Evolutionary conservation across 257 asterid genomes (phyloP).

Genomic region (Scutellaria baicalensis): DNA sequence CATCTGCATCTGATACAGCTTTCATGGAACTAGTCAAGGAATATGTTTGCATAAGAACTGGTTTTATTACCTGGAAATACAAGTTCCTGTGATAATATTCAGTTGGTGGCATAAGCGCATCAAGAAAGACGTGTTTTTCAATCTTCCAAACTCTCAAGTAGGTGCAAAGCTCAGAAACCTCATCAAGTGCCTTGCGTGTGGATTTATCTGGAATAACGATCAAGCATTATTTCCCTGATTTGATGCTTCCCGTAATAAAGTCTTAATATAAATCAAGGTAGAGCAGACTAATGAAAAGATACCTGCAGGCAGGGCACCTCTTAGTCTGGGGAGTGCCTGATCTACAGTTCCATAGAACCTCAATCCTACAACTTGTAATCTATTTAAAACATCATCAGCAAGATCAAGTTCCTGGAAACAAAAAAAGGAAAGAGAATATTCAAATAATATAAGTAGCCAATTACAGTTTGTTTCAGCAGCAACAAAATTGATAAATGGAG

Average conservation of each 20-base stretch:
- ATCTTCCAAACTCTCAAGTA: slow-evolving; percentile 81
- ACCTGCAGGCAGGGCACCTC: slow-evolving; percentile 98
- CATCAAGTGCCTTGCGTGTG: slow-evolving; percentile 88
- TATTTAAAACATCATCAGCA: slow-evolving; percentile 71
- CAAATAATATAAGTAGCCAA: background rate
- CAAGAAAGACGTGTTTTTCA: slow-evolving; percentile 54
- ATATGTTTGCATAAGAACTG: background rate
- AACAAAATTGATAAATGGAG: background rate
- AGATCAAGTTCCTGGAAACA: slow-evolving; percentile 83
- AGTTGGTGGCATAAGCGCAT: slow-evolving; percentile 93
- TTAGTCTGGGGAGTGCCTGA: slow-evolving; percentile 87
- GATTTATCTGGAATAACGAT: slow-evolving; percentile 58
- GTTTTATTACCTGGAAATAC: slow-evolving; percentile 75
- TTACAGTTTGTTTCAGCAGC: background rate
- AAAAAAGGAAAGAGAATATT: slow-evolving; percentile 4
- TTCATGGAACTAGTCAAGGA: background rate
- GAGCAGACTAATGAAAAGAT: slow-evolving; percentile 15
- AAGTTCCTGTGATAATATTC: slow-evolving; percentile 76
- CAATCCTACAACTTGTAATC: slow-evolving; percentile 92
- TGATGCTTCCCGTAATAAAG: slow-evolving; percentile 10
- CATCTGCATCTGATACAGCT: background rate
- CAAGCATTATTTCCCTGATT: slow-evolving; percentile 3
- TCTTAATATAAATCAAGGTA: background rate
- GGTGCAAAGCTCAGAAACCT: slow-evolving; percentile 73
- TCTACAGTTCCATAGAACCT: slow-evolving; percentile 94